Conservation (phyloP, 163 green algal species). For the Coccomyxa subellipsoidea region DNA sequence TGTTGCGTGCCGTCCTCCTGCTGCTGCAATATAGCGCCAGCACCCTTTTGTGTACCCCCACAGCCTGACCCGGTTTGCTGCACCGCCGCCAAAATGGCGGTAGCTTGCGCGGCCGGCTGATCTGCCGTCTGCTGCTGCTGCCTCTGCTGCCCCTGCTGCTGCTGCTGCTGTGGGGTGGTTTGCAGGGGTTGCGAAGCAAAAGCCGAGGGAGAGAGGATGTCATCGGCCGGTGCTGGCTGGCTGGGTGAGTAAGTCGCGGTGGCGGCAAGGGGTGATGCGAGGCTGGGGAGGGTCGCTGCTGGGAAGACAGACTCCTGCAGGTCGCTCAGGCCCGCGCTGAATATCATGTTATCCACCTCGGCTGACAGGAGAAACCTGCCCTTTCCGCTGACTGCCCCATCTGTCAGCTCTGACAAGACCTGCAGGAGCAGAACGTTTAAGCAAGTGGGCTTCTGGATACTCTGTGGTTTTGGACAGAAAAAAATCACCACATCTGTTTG, state of each 20-base stretch:
- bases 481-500: too few relatives aligned
- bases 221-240: background rate
- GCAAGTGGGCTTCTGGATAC: too few relatives aligned
- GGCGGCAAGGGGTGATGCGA: background rate
- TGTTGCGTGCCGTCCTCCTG: background rate
- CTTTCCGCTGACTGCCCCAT: background rate
- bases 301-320: background rate
- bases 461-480: too few relatives aligned
- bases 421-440: too few relatives aligned
- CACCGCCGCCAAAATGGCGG: background rate
- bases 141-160: background rate
- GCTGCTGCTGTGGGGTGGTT: background rate
- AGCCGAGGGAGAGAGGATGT: background rate
- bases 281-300: background rate
- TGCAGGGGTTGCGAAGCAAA: background rate
- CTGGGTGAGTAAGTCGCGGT: background rate
- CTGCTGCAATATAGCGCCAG: background rate
- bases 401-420: background rate
- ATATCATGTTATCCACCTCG: background rate
- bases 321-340: background rate
- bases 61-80: background rate
- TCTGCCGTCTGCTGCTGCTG: background rate
- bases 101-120: background rate
- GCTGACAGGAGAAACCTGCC: background rate
- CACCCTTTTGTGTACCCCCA: background rate